phyloP scores from a whole-genome alignment of 331 rosid genomes.

The Pyrus hybrid region DNA sequence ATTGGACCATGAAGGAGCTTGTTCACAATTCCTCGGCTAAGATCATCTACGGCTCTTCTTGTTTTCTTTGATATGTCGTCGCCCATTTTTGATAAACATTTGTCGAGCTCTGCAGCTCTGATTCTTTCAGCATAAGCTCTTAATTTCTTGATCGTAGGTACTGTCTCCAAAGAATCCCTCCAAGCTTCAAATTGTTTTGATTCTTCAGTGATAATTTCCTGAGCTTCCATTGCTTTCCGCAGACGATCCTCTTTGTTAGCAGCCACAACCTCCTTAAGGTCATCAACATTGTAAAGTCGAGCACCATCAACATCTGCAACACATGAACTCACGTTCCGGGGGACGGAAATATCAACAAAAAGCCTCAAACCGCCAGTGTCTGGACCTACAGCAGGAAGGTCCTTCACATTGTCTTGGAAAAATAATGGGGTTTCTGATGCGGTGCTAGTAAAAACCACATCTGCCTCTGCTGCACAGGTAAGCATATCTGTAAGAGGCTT shows the following conservation, averaged over 20 bases:
- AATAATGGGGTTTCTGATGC: slow-evolving; percentile 84
- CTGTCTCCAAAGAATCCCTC: slow-evolving; percentile 97
- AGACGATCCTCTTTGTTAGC: slow-evolving; percentile 95
- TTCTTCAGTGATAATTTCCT: slow-evolving; percentile 74
- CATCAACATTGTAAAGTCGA: slow-evolving; percentile 80
- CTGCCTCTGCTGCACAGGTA: slow-evolving; percentile 61
- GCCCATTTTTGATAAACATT: slow-evolving; percentile 90
- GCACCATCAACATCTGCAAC: slow-evolving; percentile 34
- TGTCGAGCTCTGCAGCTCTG: slow-evolving; percentile 84
- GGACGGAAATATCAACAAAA: slow-evolving; percentile 88
- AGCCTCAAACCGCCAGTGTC: slow-evolving; percentile 57
- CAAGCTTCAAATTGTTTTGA: slow-evolving; percentile 92
- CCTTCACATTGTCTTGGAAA: slow-evolving; percentile 56
- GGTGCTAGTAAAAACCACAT: slow-evolving; percentile 81
- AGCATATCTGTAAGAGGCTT: slow-evolving; percentile 83
- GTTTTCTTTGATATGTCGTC: slow-evolving; percentile 87
- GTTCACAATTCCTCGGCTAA: slow-evolving; percentile 90
- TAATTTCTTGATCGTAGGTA: slow-evolving; percentile 91
- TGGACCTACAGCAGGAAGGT: slow-evolving; percentile 56
- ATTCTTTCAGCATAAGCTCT: slow-evolving; percentile 95
- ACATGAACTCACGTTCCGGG: slow-evolving; percentile 76
- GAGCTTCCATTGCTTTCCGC: slow-evolving; percentile 93
- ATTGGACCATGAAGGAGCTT: slow-evolving; percentile 98
- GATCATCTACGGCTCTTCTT: slow-evolving; percentile 85
- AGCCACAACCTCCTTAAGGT: slow-evolving; percentile 97